A percentile compares a stretch with the other conserved stretches of the same genome.
Evolutionary conservation across 2,329 filamentous ascomycete species (phyloP).

Genomic region (Camptophora hylomeconis): DNA sequence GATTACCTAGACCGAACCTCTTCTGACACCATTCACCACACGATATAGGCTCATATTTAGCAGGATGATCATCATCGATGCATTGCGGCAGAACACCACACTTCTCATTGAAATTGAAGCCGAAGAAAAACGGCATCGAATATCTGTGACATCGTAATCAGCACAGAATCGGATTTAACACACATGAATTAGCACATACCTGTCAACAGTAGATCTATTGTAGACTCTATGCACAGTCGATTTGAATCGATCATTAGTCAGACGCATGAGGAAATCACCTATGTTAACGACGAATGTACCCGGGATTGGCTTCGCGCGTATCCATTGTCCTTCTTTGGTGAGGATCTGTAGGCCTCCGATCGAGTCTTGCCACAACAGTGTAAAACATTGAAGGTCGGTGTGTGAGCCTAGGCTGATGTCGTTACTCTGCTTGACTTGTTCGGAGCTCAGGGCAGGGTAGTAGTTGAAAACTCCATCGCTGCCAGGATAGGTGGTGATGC

Average conservation of each 20-base stretch:
- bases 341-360: constrained; percentile 39
- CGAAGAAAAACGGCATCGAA: constrained; percentile 46
- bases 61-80: constrained; percentile 29
- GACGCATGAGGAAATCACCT: constrained; percentile 37
- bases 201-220: constrained; percentile 24
- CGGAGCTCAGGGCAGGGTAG: constrained; percentile 28
- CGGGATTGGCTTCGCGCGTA: constrained; percentile 27
- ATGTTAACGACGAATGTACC: constrained; percentile 37
- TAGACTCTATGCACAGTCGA: constrained; percentile 43
- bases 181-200: constrained; percentile 17
- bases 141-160: no score
- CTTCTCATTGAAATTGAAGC: constrained; percentile 40
- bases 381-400: constrained; percentile 42
- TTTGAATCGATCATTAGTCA: constrained; percentile 35
- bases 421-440: constrained; percentile 15
- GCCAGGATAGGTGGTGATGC: constrained; percentile 39
- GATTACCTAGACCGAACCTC: no score
- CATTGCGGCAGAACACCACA: constrained; percentile 34
- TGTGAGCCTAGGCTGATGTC: constrained; percentile 36
- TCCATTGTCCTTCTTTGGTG: constrained; percentile 26
- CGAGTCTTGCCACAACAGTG: constrained; percentile 42
- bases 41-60: constrained; percentile 39
- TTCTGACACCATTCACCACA: constrained; percentile 12
- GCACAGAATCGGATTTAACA: no score
- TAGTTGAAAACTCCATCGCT: constrained; percentile 32